Evolutionary conservation across 2,329 filamentous ascomycete species (phyloP), one percentile per base, ranked within the genome.

Genomic region (Mycogone perniciosa): DNA sequence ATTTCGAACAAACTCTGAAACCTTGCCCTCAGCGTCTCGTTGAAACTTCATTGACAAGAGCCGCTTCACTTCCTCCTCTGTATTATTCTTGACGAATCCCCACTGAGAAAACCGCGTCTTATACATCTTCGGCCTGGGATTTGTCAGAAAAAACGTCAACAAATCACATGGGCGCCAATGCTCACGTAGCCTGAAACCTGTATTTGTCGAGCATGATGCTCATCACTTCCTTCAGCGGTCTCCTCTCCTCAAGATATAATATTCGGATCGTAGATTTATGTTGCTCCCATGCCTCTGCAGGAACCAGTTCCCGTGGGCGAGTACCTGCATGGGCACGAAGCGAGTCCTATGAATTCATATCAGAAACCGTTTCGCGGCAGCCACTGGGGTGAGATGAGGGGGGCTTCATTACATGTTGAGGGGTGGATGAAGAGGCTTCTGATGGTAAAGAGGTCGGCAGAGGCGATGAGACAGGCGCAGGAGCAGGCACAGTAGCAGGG

Each of bases 41-140:
- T 77, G 73, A 42, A 76, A 76, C 54, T 77, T 77, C 62, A 76
- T 73, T 37, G 73, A 75, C 7, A 78, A 62, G 45, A 78, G 64
- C 13, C 71, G 67, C 59, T 76, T 75, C 6, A 77, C 74, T 51
- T 77, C 75, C 29, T 76, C 74, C 52, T 77, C 75, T 39, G 74
- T 77, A 54, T 77, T 77, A 52, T 78, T 77, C 64, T 78, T 78
- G 38, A 74, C 75, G 54, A 78, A 78, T 0, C 75, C 75, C 75
- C 75, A 78, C 54, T 77, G 74, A 10, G 76, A 76, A 57, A 77
- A 77, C 27, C 75, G 67, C n/a, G 75, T 76, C 59, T 78, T 78
- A 61, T 78, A 78, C 75, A 78, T 78, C 56, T 77, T 76, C 13
- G 75, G 73, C 13, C 75, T 77, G 44, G 4, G 26, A 31, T 7